Evolutionary conservation across 2,329 filamentous ascomycete genomes (phyloP).

Genomic region (Eurotiales sp.): DNA sequence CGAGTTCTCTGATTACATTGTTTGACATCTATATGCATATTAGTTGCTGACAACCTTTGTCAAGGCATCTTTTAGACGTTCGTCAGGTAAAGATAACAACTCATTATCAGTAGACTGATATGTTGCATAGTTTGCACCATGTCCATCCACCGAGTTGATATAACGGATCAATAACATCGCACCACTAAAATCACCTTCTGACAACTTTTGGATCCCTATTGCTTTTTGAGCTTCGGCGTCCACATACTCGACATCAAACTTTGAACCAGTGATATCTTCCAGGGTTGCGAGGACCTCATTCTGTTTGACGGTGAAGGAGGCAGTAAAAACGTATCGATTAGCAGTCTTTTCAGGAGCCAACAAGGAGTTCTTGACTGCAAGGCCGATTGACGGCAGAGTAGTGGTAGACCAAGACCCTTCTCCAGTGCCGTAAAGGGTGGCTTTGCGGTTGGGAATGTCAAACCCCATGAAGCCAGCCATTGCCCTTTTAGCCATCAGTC

Average conservation of each 20-base stretch:
- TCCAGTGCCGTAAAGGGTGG: not conserved
- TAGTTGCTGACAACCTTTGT: not conserved
- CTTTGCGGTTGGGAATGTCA: constrained; percentile 3
- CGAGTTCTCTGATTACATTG: no score
- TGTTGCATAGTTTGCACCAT: constrained; percentile 1
- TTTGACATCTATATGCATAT: not conserved
- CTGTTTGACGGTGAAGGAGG: not conserved
- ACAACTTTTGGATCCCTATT: not conserved
- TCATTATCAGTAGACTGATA: constrained; percentile 2
- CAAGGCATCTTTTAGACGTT: not conserved
- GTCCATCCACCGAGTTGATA: constrained; percentile 2
- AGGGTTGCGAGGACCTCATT: not conserved
- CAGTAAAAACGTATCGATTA: not conserved
- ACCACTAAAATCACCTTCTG: constrained; percentile 2
- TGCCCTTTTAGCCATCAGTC: not conserved
- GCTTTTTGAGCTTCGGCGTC: not conserved
- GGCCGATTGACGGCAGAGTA: not conserved
- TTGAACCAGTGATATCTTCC: not conserved
- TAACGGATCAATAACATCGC: constrained; percentile 1
- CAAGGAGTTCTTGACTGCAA: not conserved
- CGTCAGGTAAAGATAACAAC: constrained; percentile 1
- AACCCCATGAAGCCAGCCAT: constrained; percentile 4
- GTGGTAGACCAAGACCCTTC: not conserved
- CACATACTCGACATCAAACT: constrained; percentile 5
- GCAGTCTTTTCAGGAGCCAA: not conserved